Evolutionary conservation across 2,329 filamentous ascomycete genomes (phyloP), one percentile per base, ranked within the genome.

Genomic region (Aspergillus latus): DNA sequence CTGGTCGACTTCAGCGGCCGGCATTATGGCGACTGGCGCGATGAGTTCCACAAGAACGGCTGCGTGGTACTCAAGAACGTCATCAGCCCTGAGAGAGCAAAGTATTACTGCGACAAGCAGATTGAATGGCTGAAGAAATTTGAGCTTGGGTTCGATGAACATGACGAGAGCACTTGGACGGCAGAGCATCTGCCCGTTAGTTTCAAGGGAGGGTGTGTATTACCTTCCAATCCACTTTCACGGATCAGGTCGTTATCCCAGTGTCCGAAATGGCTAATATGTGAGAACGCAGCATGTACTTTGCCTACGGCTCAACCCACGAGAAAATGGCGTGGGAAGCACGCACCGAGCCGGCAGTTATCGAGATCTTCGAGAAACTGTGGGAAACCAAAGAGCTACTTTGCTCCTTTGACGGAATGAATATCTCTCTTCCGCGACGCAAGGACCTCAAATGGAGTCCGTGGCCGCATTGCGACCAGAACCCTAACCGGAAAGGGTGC

Each of bases 381-480:
- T 79, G 76, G 76, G 62, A 59, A 21, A 65, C 62, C 11, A 55
- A 65, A 13, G 59, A 65, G 39, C 49, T 65, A 1, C 55, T 65
- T 10, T 52, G 21, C 30, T 63, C 61, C 5, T 65, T 65, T 42
- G 61, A 65, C 29, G 61, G 58, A 65, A 71, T 78, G 58, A 79
- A 79, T 57, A 67, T 79, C 43, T 73, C 74, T 0, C 60, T 78
- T 10, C 76, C 77, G 1, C 66, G 69, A 15, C 66, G 72, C 1
- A 76, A 71, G 34, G 71, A 75, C 49, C 57, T 76, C 5, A 66
- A 54, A 2, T 75, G 68, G 69, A 68, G 59, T 16, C 74, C 76
- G 2, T 80, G 77, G 77, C 77, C 76, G 5, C 77, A 80, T 55
- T 70, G 72, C 40, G 78, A 80, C 62, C 75, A 79, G 59, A 72